Base-by-base conservation (phyloP, 345 rosid species). In the Linum usitatissimum region DNA sequence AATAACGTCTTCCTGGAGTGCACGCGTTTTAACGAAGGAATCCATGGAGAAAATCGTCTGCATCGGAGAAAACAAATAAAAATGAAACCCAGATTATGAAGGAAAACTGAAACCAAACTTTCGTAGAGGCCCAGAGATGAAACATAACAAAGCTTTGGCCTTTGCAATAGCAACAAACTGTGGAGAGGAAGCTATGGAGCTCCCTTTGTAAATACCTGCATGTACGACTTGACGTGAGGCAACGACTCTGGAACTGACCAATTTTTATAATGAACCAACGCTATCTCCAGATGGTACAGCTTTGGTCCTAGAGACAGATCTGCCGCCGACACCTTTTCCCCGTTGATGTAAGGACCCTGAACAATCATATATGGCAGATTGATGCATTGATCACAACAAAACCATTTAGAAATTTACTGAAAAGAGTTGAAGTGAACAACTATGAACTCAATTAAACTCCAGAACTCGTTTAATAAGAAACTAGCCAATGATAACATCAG, bases 201-300 rank as follows among this genome's bases (percentile, higher is more conserved):
- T 42, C 42, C 45, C 28, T 23, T 23, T 14, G 30, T 13, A 49
- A 67, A 14, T 81, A 92, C 98, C 94, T 81, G 78, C 95, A 87
- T 83, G 80, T 87, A 86, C 23, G 95, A 81, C 73, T 73, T 81
- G 30, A 79, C 69, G 70, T 59, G 65, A 38, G 91, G 71, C 68
- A 89, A 88, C 53, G 97, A 84, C 61, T 85, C 96, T 14, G 95
- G 96, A 70, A 89, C 81, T 2, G 81, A 78, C 98, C 96, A 89
- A 45, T 76, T 81, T 81, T 92, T 89, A 74, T 75, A 92, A 73
- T 92, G 90, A 55, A 90, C 88, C 61, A 92, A 64, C 70, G 91
- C 94, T 70, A 89, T 87, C 80, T 87, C 90, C 55, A 92, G 65
- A 81, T 92, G 96, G 72, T 84, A 75, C 59, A 87, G 60, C 76